phyloP scores from a whole-genome alignment of 305 asterid species.

The Solanum hybrid region DNA sequence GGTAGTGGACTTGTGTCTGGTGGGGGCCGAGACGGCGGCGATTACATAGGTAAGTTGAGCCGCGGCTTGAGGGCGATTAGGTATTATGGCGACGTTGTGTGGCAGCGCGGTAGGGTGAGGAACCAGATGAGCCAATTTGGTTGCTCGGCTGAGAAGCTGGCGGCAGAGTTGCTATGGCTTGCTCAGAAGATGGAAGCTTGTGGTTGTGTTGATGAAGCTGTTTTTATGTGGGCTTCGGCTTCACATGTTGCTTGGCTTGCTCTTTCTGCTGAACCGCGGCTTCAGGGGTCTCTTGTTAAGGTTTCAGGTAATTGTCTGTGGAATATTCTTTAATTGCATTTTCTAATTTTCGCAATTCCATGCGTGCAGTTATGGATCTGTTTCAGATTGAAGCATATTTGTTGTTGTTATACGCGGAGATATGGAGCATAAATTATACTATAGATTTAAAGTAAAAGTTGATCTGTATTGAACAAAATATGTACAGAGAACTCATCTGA shows the following conservation, averaged over 20 bases:
- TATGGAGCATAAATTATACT: background rate
- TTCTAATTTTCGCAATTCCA: background rate
- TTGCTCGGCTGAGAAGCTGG: slow-evolving; percentile 74
- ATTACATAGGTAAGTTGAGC: slow-evolving; percentile 16
- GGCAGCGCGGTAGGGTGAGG: slow-evolving; percentile 33
- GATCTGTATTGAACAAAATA: background rate
- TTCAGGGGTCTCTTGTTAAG: slow-evolving; percentile 67
- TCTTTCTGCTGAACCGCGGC: slow-evolving; percentile 61
- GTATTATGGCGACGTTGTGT: slow-evolving; percentile 30
- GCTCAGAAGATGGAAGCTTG: slow-evolving; percentile 69
- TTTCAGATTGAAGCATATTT: background rate
- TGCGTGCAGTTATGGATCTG: background rate
- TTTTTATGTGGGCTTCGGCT: slow-evolving; percentile 65
- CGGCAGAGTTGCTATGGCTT: slow-evolving; percentile 83
- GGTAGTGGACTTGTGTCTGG: background rate
- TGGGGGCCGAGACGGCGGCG: slow-evolving; percentile 7
- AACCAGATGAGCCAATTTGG: slow-evolving; percentile 29
- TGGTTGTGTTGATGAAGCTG: slow-evolving; percentile 64
- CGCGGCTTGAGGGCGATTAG: slow-evolving; percentile 33
- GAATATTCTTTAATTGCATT: background rate
- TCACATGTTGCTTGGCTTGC: slow-evolving; percentile 61
- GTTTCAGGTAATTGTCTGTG: slow-evolving; percentile 42
- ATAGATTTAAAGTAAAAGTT: background rate
- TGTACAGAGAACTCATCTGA: background rate
- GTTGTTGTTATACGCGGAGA: background rate